These are phyloP conservation scores for Tricholoma sp. DNA, from an alignment of 768 basidiomycete genomes.

Conservation along the genomic window DNA sequence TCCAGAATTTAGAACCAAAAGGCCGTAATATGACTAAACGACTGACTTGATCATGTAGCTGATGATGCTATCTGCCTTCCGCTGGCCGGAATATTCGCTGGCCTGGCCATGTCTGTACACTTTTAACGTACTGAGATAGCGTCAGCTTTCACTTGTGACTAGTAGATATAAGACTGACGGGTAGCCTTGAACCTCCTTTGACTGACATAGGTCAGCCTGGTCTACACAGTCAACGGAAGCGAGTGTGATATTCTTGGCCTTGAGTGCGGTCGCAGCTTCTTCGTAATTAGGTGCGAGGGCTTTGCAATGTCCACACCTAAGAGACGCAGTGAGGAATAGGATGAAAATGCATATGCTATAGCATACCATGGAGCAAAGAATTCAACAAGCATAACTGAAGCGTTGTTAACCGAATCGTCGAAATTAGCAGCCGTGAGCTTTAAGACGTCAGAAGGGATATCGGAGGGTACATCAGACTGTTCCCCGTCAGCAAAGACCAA, in stretches of 20 bases:
- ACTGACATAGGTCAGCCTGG: conserved; percentile 84
- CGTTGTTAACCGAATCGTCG: conserved; percentile 55
- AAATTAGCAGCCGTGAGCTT: conserved; percentile 69
- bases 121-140: conserved; percentile 66
- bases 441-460: conserved; percentile 73
- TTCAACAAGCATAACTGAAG: conserved; percentile 83
- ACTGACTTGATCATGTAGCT: conserved; percentile 94
- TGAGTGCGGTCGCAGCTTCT: conserved; percentile 88
- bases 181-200: conserved; percentile 88
- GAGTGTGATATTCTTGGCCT: conserved; percentile 83
- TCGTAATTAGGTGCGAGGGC: conserved; percentile 92
- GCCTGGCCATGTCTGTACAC: conserved; percentile 84
- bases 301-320: conserved; percentile 94
- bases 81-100: conserved; percentile 79
- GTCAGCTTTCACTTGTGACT: neutral
- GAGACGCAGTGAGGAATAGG: neutral
- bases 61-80: conserved; percentile 94
- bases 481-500: conserved; percentile 47
- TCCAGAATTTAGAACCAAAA: neutral
- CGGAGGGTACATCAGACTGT: conserved; percentile 39
- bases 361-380: conserved; percentile 87
- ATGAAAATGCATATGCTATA: neutral
- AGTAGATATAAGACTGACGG: conserved; percentile 52
- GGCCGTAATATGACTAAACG: conserved; percentile 23
- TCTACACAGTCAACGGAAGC: conserved; percentile 98